These are phyloP conservation scores for Paramyrothecium roridum DNA, from an alignment of 2,329 filamentous ascomycete genomes.

Conservation along the genomic window DNA sequence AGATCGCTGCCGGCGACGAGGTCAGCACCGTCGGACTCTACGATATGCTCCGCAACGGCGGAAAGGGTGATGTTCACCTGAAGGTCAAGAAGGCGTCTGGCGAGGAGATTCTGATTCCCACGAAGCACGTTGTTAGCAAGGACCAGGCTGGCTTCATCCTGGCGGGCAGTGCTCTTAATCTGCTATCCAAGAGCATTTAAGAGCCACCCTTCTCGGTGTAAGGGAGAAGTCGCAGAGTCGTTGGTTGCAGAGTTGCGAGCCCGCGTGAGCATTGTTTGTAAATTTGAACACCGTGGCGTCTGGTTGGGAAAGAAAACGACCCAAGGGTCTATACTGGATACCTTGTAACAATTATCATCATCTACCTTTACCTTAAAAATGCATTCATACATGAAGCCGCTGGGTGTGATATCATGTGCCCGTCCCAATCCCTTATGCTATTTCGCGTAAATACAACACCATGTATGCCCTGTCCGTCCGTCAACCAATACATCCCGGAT, in stretches of 20 bases:
- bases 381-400: too few relatives aligned
- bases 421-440: too few relatives aligned
- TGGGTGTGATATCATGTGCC: too few relatives aligned
- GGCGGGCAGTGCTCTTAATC: conserved; percentile 88
- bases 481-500: too few relatives aligned
- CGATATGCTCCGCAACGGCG: conserved; percentile 74
- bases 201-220: neutral
- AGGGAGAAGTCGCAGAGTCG: neutral
- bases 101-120: conserved; percentile 66
- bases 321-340: neutral
- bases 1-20: conserved; percentile 77
- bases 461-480: too few relatives aligned
- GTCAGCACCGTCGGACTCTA: conserved; percentile 80
- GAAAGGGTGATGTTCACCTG: conserved; percentile 73
- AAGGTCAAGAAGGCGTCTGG: conserved; percentile 61
- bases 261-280: neutral
- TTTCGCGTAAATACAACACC: too few relatives aligned
- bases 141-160: conserved; percentile 92
- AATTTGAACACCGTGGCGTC: neutral
- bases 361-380: neutral
- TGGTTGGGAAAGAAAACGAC: neutral
- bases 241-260: too few relatives aligned
- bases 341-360: neutral
- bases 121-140: conserved; percentile 83
- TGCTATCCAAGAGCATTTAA: conserved; percentile 64